phyloP scores from a whole-genome alignment of 1,139 yeast genomes.

The Nakaseomyces kungkrabaensis region DNA sequence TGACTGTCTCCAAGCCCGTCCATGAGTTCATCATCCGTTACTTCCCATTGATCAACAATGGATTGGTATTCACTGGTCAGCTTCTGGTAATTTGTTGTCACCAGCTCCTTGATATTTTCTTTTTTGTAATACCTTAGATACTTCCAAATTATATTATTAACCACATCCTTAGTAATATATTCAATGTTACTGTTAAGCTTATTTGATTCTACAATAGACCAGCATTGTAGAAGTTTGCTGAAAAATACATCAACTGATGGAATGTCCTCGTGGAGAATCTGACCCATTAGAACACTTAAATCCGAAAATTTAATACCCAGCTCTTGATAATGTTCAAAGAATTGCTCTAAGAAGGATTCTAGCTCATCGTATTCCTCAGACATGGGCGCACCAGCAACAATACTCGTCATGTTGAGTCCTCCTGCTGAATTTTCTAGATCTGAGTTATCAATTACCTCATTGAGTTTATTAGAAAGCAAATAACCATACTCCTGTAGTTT shows the following conservation, averaged over 20 bases:
- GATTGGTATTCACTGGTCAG: conserved; percentile 12
- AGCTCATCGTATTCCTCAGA: conserved; percentile 14
- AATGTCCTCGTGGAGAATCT: conserved; percentile 16
- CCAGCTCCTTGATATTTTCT: conserved; percentile 7
- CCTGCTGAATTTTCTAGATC: not conserved
- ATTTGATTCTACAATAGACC: conserved; percentile 17
- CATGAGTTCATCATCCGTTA: conserved; percentile 6
- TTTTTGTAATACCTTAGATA: conserved; percentile 10
- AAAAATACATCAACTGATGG: conserved; percentile 17
- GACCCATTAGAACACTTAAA: conserved; percentile 8
- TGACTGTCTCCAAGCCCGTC: not conserved
- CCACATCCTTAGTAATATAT: conserved; percentile 13
- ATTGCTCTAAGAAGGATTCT: conserved; percentile 22
- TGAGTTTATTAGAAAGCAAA: not conserved
- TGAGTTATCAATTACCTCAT: not conserved
- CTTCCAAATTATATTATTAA: conserved; percentile 15
- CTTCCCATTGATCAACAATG: conserved; percentile 22
- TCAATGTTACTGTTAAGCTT: conserved; percentile 8
- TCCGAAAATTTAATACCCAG: conserved; percentile 16
- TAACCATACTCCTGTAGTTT: conserved; percentile 4
- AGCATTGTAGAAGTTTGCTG: conserved; percentile 24
- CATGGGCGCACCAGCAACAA: not conserved
- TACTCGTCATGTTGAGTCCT: not conserved
- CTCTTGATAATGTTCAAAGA: conserved; percentile 19
- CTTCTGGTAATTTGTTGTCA: conserved; percentile 5